Evolutionary conservation across 495 filamentous ascomycete species (phyloP).

Genomic region (Ramalina intermedia): DNA sequence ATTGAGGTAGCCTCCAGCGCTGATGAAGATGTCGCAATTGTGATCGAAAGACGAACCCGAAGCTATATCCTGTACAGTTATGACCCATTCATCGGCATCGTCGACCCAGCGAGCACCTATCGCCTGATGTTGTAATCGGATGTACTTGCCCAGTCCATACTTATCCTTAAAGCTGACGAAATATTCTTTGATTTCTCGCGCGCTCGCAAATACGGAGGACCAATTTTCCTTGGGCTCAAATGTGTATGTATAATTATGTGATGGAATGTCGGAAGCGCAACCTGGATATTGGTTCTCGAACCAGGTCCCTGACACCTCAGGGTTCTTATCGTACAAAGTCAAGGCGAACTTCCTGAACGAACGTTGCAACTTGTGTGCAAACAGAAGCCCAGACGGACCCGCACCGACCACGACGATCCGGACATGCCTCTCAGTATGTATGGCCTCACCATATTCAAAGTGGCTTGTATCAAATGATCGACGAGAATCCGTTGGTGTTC

Average conservation of each 20-base stretch:
- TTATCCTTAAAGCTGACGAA: conserved; percentile 31
- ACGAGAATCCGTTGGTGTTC: too few relatives aligned
- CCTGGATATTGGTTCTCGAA: conserved; percentile 59
- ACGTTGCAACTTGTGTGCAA: conserved; percentile 44
- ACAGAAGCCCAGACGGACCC: conserved; percentile 47
- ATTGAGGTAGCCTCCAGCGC: conserved; percentile 42
- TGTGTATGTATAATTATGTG: conserved; percentile 35
- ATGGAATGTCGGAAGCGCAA: conserved; percentile 32
- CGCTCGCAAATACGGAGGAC: conserved; percentile 41
- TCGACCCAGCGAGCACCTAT: conserved; percentile 27
- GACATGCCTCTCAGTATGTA: conserved; percentile 1
- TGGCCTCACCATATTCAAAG: background rate
- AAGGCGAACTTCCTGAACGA: conserved; percentile 44
- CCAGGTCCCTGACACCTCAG: conserved; percentile 58
- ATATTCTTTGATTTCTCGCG: conserved; percentile 45
- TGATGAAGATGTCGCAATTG: conserved; percentile 39
- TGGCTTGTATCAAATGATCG: too few relatives aligned
- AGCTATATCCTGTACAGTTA: conserved; percentile 32
- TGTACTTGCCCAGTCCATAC: conserved; percentile 26
- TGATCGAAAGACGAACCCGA: conserved; percentile 26
- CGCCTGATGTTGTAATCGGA: conserved; percentile 28
- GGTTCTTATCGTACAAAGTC: conserved; percentile 68
- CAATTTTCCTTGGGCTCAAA: conserved; percentile 41
- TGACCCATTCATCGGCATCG: conserved; percentile 28
- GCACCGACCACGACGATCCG: conserved; percentile 48